phyloP scores from a whole-genome alignment of 768 basidiomycete genomes.

The Russula foetens region DNA sequence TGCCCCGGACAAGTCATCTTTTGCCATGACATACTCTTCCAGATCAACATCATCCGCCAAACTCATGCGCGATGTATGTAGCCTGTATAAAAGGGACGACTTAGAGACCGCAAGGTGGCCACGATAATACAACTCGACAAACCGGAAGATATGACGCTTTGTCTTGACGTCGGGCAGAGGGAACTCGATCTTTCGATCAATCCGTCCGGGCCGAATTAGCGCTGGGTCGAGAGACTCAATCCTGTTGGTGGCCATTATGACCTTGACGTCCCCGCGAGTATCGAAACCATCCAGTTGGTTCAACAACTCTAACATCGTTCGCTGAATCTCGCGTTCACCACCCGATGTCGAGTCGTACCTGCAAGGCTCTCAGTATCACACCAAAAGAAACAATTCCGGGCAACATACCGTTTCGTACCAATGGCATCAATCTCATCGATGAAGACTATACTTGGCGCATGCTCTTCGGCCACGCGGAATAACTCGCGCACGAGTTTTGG shows the following conservation, averaged over 20 bases:
- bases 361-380: not conserved
- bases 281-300: conserved; percentile 99
- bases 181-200: conserved; percentile 98
- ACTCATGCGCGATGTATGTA: conserved; percentile 95
- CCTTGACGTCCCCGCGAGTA: conserved; percentile 97
- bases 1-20: conserved; percentile 94
- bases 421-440: conserved; percentile 97
- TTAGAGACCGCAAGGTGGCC: not conserved
- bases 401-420: conserved; percentile 83
- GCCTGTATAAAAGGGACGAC: conserved; percentile 31
- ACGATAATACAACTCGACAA: conserved; percentile 17
- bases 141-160: conserved; percentile 97
- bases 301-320: conserved; percentile 97
- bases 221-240: conserved; percentile 98
- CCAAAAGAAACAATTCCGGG: not conserved
- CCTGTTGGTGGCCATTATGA: conserved; percentile 99
- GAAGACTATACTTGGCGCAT: conserved; percentile 98
- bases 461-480: conserved; percentile 95
- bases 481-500: conserved; percentile 96
- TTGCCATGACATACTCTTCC: conserved; percentile 91
- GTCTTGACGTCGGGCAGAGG: conserved; percentile 97
- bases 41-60: conserved; percentile 81
- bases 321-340: conserved; percentile 97
- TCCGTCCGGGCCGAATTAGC: conserved; percentile 95
- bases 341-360: conserved; percentile 99